Percentiles rank a stretch among this genome's conserved stretches.
These are phyloP conservation scores for Myriosclerotinia scirpicola DNA, from an alignment of 2,329 filamentous ascomycete genomes.

Conservation along the genomic window DNA sequence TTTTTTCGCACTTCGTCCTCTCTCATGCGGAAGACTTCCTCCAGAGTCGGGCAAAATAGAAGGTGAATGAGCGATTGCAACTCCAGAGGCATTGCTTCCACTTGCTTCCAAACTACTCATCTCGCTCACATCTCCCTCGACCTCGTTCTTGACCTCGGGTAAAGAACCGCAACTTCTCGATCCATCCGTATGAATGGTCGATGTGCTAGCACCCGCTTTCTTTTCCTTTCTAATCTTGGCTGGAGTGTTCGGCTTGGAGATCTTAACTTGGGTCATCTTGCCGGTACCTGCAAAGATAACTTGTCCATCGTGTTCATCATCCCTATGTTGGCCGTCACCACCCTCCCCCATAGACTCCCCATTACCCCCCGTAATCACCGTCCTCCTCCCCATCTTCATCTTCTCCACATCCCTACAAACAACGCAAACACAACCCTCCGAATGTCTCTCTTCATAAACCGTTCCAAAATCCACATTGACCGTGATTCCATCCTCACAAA, in stretches of 20 bases:
- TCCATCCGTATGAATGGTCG: not conserved
- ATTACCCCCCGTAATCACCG: not conserved
- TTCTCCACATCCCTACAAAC: slow-evolving; percentile 7
- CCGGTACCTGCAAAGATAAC: not conserved
- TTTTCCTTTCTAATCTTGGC: not conserved
- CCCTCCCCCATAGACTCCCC: not conserved
- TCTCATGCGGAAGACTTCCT: not conserved
- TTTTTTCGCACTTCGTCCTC: not conserved
- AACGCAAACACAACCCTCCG: not conserved
- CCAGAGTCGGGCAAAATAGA: not conserved
- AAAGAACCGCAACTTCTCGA: not conserved
- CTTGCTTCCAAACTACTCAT: not conserved
- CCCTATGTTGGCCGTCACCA: not conserved
- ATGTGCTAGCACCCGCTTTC: not conserved
- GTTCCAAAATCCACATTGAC: slow-evolving; percentile 17
- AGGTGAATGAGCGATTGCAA: not conserved
- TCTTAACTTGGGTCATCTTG: not conserved
- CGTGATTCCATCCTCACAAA: not conserved
- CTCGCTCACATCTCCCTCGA: not conserved
- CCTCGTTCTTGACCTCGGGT: not conserved
- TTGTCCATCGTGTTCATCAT: not conserved
- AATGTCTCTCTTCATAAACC: not conserved
- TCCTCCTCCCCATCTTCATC: not conserved
- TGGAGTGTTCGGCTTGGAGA: not conserved
- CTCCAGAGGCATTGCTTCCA: not conserved